Evolutionary conservation across 2,329 filamentous ascomycete species (phyloP), one percentile per base, ranked within the genome.

Genomic region (Apiospora saccharicola): DNA sequence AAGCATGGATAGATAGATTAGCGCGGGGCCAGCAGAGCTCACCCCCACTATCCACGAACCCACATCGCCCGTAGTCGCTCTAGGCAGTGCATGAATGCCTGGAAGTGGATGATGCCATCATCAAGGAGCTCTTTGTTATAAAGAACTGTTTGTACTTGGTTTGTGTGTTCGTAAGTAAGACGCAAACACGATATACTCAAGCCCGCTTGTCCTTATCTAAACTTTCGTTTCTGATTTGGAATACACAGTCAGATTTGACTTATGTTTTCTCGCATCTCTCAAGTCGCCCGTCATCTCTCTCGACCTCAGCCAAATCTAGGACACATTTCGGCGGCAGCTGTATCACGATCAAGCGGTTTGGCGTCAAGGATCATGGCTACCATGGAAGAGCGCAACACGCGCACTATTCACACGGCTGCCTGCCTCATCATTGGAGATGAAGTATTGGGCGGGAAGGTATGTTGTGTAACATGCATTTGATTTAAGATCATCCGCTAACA

Each of bases 371-470:
- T 81, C 79, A 89, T 88, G 84, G 84, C 79, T 74, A 86, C 87
- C 78, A 84, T 86, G 5, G 85, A 87, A 73, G 86, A 90, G 78
- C 86, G 89, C 75, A 88, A 87, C 78, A 85, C 88, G 77, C 87
- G 91, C 79, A 91, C 89, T 73, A 97, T 98, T 77, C 91, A 94
- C 80, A 98, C 95, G 67, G 96, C 96, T 14, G 96, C 93, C 72
- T 97, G 94, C 82, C 84, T 98, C 75, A 95, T 99, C 73, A 98
- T 99, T 78, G 96, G 96, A n/a, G 96, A 98, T 83, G 96, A 98
- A 82, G 95, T 98, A 6, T 87, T 98, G 4, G 95, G 95, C 30
- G 96, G 96, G 78, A 98, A 98, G 92, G 95, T 94, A 81, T 75
- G 85, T 79, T 44, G 34, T 64, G 30, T 64, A 41, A 41, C 57